Conservation (phyloP, 805 yeast species). For the Hemisphaericaspora nanyangensis region DNA sequence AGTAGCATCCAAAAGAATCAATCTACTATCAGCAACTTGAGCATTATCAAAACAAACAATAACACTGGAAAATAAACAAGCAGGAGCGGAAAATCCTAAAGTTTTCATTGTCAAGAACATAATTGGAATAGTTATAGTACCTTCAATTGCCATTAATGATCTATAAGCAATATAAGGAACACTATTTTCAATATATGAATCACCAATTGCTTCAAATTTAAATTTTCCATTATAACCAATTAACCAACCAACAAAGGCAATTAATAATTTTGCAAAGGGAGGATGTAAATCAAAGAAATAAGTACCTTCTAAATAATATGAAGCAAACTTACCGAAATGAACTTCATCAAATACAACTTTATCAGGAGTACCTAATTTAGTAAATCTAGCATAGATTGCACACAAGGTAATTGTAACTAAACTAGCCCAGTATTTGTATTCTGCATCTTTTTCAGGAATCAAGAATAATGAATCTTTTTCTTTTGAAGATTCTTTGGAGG, state of each 20-base stretch:
- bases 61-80: constrained; percentile 72
- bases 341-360: constrained; percentile 86
- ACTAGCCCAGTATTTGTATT: constrained; percentile 29
- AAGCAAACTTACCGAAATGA: constrained; percentile 82
- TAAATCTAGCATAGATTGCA: constrained; percentile 55
- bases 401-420: constrained; percentile 35
- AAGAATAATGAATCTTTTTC: constrained; percentile 4
- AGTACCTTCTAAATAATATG: constrained; percentile 81
- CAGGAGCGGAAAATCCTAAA: constrained; percentile 70
- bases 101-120: constrained; percentile 85
- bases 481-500: background rate
- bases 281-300: constrained; percentile 97
- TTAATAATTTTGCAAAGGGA: constrained; percentile 90
- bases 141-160: constrained; percentile 73
- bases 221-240: constrained; percentile 90
- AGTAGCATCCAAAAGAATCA: constrained; percentile 89
- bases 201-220: constrained; percentile 88
- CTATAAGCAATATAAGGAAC: constrained; percentile 88
- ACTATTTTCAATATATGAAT: constrained; percentile 67
- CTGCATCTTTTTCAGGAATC: constrained; percentile 31
- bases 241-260: constrained; percentile 86
- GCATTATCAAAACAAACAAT: constrained; percentile 86
- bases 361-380: constrained; percentile 57
- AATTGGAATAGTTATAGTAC: constrained; percentile 77
- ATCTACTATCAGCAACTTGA: constrained; percentile 83